Base-by-base conservation (phyloP, 2,329 filamentous ascomycete species). In the Ascochyta pisi region DNA sequence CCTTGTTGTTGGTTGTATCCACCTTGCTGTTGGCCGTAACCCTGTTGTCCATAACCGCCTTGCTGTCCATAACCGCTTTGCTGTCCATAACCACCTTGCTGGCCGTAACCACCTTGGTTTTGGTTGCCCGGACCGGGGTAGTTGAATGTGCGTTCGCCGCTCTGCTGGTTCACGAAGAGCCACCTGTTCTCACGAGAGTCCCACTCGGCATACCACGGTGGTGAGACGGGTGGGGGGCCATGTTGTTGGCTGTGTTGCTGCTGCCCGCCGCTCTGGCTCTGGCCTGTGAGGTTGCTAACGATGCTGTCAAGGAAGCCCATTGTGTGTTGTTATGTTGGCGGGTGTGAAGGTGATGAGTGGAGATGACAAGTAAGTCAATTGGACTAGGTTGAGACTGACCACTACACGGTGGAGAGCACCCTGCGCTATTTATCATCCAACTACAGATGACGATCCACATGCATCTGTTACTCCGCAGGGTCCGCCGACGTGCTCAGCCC, bases 91-190 rank as follows among this genome's bases (percentile, higher is more conserved):
- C 29, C n/a, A 9, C 22, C n/a, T 27, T 63, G 62, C 22, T 66
- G 62, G 1, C 59, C 63, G 31, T 66, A 67, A 3, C 60, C 66
- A 2, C 55, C 55, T 46, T 58, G 50, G 12, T 40, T 19, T n/a
- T 57, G 54, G 13, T 53, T 51, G 6, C 50, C 55, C 0, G 50
- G 50, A 7, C 55, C 55, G 3, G 66, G 66, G 22, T 69, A 67
- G 3, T 63, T 61, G 42, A 42, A 64, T 35, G 66, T 69, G 19
- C 65, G 66, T 35, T 67, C 65, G 42, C 65, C 63, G 9, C 56
- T 63, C 15, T 66, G 63, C 44, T 69, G 66, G 48, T 69, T 69
- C 19, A 69, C 58, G 24, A 69, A 69, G n/a, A 69, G 7, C 65
- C 65, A 69, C 24, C 65, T 61, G 34, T 60, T 60, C 2, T 67